Evolutionary conservation across 2,329 filamentous ascomycete genomes (phyloP).

Genomic region (Cytospora leucostoma): DNA sequence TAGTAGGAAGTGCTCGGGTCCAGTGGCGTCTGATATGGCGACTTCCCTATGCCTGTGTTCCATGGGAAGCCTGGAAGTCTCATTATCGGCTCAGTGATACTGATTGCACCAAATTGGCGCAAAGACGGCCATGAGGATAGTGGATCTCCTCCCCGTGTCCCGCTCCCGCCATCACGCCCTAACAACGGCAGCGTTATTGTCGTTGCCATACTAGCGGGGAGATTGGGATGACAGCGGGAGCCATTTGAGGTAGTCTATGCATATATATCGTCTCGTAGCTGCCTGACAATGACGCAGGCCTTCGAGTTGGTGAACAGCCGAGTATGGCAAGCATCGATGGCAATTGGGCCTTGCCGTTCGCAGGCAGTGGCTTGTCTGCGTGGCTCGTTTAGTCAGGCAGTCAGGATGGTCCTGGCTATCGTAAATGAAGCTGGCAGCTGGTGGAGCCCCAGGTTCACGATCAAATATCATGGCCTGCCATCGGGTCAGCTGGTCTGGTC

Average conservation of each 20-base stretch:
- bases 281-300: not conserved
- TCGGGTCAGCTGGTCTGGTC: conserved; percentile 7
- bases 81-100: not conserved
- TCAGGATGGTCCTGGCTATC: not conserved
- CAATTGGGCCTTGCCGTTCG: not conserved
- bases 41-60: not conserved
- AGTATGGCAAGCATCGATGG: no score
- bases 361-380: not conserved
- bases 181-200: not conserved
- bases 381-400: not conserved
- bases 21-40: conserved; percentile 7
- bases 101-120: not conserved
- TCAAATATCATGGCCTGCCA: conserved; percentile 12
- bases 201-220: not conserved
- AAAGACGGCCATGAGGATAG: not conserved
- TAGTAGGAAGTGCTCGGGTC: conserved; percentile 7
- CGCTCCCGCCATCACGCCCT: not conserved
- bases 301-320: not conserved
- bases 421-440: not conserved
- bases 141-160: not conserved
- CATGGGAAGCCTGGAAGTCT: conserved; percentile 5
- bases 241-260: not conserved
- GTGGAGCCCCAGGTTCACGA: not conserved
- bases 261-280: not conserved
- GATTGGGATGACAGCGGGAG: not conserved